phyloP scores from a whole-genome alignment of 148 eudicot genomes.

The Rhododendron simsii region DNA sequence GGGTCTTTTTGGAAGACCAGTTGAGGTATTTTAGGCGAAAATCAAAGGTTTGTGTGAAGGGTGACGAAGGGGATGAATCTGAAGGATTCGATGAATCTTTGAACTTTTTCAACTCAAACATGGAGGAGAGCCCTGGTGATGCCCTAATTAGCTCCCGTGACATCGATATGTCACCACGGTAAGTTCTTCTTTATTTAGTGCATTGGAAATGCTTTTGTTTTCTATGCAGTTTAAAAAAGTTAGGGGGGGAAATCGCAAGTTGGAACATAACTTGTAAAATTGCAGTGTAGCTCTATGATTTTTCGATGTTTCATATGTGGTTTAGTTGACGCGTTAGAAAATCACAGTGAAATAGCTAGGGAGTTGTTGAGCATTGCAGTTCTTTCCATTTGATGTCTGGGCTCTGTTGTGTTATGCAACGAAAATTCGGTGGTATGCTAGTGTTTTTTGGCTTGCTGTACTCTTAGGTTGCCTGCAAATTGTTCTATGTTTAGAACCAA shows the following conservation, averaged over 20 bases:
- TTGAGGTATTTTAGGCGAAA: conserved; percentile 43
- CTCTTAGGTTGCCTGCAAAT: not conserved
- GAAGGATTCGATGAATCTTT: conserved; percentile 30
- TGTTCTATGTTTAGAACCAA: not conserved
- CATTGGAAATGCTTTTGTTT: not conserved
- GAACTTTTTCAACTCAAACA: conserved; percentile 19
- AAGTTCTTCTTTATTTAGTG: conserved; percentile 16
- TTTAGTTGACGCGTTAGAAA: not conserved
- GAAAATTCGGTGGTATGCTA: not conserved
- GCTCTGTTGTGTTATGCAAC: not conserved
- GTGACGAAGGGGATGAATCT: conserved; percentile 38
- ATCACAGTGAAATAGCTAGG: not conserved
- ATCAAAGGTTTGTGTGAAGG: conserved; percentile 25
- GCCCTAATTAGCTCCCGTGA: conserved; percentile 51
- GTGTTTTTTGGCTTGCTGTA: not conserved
- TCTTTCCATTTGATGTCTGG: not conserved
- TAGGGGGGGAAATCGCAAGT: not conserved
- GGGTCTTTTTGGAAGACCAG: conserved; percentile 47
- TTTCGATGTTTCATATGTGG: not conserved
- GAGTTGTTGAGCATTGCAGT: not conserved
- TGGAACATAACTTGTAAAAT: conserved; percentile 2
- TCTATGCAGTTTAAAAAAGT: not conserved
- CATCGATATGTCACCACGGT: conserved; percentile 26
- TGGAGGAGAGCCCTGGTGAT: conserved; percentile 35
- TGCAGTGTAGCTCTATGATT: not conserved